A percentile compares a stretch with the other conserved stretches of the same genome.
Evolutionary conservation across 2,329 filamentous ascomycete species (phyloP).

Genomic region (Macrophomina pseudophaseolina): DNA sequence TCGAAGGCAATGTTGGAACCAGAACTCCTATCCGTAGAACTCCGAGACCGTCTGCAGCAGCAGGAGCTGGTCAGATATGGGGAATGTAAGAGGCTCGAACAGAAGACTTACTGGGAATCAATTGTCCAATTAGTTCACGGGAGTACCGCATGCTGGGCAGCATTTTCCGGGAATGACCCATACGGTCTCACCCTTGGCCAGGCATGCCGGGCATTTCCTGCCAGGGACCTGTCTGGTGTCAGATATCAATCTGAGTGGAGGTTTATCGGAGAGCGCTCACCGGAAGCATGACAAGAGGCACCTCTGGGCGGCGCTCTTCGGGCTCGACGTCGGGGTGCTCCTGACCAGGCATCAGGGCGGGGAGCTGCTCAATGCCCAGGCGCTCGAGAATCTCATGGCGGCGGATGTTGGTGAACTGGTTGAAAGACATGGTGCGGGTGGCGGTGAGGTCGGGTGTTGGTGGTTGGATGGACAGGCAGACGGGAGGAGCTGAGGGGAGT

Average conservation of each 20-base stretch:
- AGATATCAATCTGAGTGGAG: not conserved
- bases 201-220: conserved; percentile 45
- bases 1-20: conserved; percentile 13
- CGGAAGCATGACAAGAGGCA: conserved; percentile 42
- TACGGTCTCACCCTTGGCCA: conserved; percentile 46
- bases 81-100: not conserved
- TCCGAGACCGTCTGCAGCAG: conserved; percentile 6
- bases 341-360: conserved; percentile 21
- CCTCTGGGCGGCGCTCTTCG: conserved; percentile 28
- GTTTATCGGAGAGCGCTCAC: conserved; percentile 31
- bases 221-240: conserved; percentile 41
- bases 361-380: conserved; percentile 28
- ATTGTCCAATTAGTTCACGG: conserved; percentile 39
- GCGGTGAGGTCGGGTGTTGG: not conserved
- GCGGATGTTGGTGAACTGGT: conserved; percentile 26
- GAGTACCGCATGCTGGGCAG: conserved; percentile 46
- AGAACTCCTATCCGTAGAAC: conserved; percentile 20
- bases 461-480: not conserved
- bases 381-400: conserved; percentile 27
- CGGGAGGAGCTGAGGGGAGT: not conserved
- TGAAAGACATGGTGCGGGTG: conserved; percentile 27
- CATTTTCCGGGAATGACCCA: conserved; percentile 49
- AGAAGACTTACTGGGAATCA: not conserved
- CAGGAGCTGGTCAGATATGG: not conserved
- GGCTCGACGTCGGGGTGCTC: conserved; percentile 16